These are phyloP conservation scores for Pisolithus thermaeus DNA, from an alignment of 1,284 basidiomycete species.

Conservation along the genomic window DNA sequence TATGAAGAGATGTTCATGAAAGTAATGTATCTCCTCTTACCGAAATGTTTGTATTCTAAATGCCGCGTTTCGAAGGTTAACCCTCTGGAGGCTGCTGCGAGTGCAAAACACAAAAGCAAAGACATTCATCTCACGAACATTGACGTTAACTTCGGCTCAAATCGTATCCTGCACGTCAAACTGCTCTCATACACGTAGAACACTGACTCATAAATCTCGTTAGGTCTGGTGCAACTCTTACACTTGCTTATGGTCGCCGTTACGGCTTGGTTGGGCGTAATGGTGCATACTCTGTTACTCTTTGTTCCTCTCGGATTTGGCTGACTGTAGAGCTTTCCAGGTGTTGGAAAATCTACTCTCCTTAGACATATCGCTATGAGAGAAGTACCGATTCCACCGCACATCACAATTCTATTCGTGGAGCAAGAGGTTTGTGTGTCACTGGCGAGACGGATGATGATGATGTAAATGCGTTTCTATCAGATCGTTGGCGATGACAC, in stretches of 20 bases:
- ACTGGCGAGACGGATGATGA: neutral
- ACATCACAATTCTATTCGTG: constrained; percentile 97
- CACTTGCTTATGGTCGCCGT: constrained; percentile 83
- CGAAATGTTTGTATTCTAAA: neutral
- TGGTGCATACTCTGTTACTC: constrained; percentile 34
- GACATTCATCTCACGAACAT: constrained; percentile 95
- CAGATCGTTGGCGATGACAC: constrained; percentile 93
- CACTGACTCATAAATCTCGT: constrained; percentile 4
- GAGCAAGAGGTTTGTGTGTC: constrained; percentile 79
- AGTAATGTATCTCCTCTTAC: constrained; percentile 27
- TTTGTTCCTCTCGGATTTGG: neutral
- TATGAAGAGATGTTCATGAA: constrained; percentile 99
- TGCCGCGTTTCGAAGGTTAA: constrained; percentile 66
- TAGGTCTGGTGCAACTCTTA: constrained; percentile 80
- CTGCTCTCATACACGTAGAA: constrained; percentile 11
- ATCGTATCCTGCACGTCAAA: constrained; percentile 81
- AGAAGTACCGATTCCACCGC: constrained; percentile 88
- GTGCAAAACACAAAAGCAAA: constrained; percentile 91
- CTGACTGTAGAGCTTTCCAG: constrained; percentile 28
- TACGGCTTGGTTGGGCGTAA: constrained; percentile 86
- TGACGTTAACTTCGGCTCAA: constrained; percentile 92
- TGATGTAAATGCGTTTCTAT: neutral
- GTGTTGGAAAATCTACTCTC: constrained; percentile 98
- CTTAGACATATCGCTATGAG: constrained; percentile 93
- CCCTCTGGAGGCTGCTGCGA: constrained; percentile 77